Percentiles rank a stretch among this genome's conserved stretches.
Evolutionary conservation across 2,329 filamentous ascomycete genomes (phyloP).

Genomic region (Talaromyces sp.): DNA sequence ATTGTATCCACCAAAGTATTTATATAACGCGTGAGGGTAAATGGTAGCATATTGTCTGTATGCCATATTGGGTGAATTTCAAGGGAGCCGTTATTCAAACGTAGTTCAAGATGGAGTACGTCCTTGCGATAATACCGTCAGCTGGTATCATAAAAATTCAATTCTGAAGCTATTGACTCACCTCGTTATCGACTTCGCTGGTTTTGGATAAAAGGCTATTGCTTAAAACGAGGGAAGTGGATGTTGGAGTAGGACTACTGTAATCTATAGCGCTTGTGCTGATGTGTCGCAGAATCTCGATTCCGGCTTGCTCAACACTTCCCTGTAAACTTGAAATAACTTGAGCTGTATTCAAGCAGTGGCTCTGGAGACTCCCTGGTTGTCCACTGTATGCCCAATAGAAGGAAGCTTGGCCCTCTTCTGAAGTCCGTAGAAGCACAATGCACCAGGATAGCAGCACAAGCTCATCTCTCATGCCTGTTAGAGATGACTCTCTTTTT

Average conservation of each 20-base stretch:
- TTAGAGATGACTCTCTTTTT: conserved; percentile 25
- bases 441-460: conserved; percentile 47
- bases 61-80: conserved; percentile 43
- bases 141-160: neutral
- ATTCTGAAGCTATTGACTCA: neutral
- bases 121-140: neutral
- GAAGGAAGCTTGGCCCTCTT: conserved; percentile 36
- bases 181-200: neutral
- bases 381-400: conserved; percentile 38
- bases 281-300: neutral
- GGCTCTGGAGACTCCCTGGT: neutral
- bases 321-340: neutral
- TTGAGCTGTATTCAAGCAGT: neutral
- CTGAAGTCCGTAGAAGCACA: conserved; percentile 42
- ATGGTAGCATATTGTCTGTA: conserved; percentile 39
- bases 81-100: neutral
- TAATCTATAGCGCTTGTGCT: neutral
- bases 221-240: neutral
- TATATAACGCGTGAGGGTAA: conserved; percentile 44
- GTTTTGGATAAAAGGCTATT: neutral
- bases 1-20: conserved; percentile 44
- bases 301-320: neutral
- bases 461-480: conserved; percentile 41
- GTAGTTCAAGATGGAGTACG: neutral
- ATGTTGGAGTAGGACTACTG: no score